phyloP scores from a whole-genome alignment of 2,329 filamentous ascomycete genomes.

The Exophiala xenobiotica region DNA sequence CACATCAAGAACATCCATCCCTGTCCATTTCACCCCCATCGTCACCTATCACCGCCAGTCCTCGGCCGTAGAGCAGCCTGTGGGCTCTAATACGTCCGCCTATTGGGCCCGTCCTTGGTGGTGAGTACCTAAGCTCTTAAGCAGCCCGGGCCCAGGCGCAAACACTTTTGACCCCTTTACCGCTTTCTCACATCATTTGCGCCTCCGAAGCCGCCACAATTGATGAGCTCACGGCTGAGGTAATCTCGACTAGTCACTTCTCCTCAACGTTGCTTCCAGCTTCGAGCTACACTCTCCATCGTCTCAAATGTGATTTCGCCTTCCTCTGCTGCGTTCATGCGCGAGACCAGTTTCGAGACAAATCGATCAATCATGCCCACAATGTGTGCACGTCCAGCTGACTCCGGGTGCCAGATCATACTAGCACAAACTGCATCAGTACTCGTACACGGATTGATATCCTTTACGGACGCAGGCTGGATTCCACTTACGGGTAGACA shows the following conservation, averaged over 20 bases:
- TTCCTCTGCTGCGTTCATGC: conserved; percentile 22
- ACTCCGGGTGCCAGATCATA: conserved; percentile 33
- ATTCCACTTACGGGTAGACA: conserved; percentile 25
- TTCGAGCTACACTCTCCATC: conserved; percentile 27
- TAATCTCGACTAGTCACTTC: conserved; percentile 8
- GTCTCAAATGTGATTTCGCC: conserved; percentile 32
- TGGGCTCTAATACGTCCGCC: no score
- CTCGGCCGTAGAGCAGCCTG: no score
- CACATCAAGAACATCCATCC: background rate
- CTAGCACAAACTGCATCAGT: conserved; percentile 16
- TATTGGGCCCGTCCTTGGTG: no score
- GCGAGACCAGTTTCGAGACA: conserved; percentile 25
- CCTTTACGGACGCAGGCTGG: conserved; percentile 2
- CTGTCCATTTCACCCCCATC: background rate
- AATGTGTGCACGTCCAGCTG: conserved; percentile 29
- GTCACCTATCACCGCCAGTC: background rate
- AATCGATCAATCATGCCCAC: conserved; percentile 33
- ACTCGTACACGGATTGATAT: background rate
- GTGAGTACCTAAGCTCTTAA: no score
- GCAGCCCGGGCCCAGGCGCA: no score
- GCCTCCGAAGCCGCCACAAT: background rate
- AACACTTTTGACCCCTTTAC: background rate
- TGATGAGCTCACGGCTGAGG: conserved; percentile 10
- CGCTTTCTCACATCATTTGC: background rate
- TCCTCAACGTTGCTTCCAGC: conserved; percentile 25